phyloP scores from a whole-genome alignment of 108 stramenopile species.

The Pseudonitzschia multiseries region DNA sequence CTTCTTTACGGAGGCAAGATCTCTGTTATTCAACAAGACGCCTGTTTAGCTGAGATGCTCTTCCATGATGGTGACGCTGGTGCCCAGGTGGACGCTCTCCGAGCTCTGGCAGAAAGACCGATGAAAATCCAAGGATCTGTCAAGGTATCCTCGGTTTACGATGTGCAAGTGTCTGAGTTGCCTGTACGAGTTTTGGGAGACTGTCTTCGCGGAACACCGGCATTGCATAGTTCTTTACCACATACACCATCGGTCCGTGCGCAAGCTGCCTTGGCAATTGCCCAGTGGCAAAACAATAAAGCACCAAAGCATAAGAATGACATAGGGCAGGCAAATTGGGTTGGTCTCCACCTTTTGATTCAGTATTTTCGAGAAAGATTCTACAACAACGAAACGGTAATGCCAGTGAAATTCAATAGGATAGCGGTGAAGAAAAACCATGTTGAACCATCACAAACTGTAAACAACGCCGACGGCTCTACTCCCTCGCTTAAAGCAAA shows the following conservation, averaged over 20 bases:
- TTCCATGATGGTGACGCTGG: conserved; percentile 87
- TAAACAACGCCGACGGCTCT: conserved; percentile 32
- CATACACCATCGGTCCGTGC: conserved; percentile 79
- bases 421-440: conserved; percentile 72
- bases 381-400: conserved; percentile 58
- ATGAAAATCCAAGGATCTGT: conserved; percentile 74
- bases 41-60: conserved; percentile 80
- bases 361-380: conserved; percentile 85
- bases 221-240: conserved; percentile 77
- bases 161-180: conserved; percentile 75
- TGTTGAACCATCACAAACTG: conserved; percentile 36
- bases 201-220: conserved; percentile 80
- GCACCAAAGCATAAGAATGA: conserved; percentile 66
- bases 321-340: conserved; percentile 67
- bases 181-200: conserved; percentile 84
- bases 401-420: conserved; percentile 78
- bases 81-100: conserved; percentile 77
- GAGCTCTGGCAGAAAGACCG: conserved; percentile 82
- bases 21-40: conserved; percentile 81
- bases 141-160: conserved; percentile 72
- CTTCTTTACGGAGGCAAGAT: conserved; percentile 75
- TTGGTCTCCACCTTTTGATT: conserved; percentile 72
- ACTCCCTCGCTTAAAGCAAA: conserved; percentile 35
- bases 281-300: conserved; percentile 91
- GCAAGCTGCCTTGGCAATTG: conserved; percentile 83